phyloP scores from a whole-genome alignment of 148 eudicot genomes.

The Nyssa sinensis region DNA sequence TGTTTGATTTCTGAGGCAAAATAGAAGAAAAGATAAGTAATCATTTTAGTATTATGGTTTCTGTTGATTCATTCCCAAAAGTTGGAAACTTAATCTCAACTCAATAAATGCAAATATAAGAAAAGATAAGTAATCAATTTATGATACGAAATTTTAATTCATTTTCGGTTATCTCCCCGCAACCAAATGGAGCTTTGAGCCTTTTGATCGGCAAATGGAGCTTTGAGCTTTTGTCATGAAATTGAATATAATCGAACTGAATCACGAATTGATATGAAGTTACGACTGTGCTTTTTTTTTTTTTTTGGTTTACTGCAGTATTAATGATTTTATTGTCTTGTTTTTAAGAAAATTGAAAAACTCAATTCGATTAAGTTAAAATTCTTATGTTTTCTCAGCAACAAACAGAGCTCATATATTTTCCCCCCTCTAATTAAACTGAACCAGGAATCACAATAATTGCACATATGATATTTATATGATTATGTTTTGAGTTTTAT shows the following conservation, averaged over 20 bases:
- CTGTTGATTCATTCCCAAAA: too few species aligned
- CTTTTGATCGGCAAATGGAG: too few species aligned
- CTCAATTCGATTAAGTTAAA: background rate
- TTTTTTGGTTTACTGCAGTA: background rate
- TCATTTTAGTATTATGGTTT: too few species aligned
- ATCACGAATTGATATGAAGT: background rate
- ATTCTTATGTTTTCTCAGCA: background rate
- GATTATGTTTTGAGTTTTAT: too few species aligned
- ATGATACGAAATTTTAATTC: background rate
- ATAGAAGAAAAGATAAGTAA: too few species aligned
- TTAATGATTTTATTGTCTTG: background rate
- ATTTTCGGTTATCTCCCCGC: background rate
- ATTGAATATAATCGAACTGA: background rate
- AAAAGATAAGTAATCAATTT: too few species aligned
- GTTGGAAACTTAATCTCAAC: too few species aligned
- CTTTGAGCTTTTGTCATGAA: slow-evolving; percentile 1
- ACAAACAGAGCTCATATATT: background rate
- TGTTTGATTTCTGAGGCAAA: background rate
- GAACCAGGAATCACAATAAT: too few species aligned
- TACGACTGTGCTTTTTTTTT: background rate
- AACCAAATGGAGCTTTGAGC: background rate
- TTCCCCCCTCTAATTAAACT: background rate
- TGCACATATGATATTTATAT: too few species aligned
- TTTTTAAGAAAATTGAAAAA: background rate
- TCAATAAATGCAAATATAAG: too few species aligned